Conservation (phyloP, 305 asterid genomes). For the Striga hermonthica region DNA sequence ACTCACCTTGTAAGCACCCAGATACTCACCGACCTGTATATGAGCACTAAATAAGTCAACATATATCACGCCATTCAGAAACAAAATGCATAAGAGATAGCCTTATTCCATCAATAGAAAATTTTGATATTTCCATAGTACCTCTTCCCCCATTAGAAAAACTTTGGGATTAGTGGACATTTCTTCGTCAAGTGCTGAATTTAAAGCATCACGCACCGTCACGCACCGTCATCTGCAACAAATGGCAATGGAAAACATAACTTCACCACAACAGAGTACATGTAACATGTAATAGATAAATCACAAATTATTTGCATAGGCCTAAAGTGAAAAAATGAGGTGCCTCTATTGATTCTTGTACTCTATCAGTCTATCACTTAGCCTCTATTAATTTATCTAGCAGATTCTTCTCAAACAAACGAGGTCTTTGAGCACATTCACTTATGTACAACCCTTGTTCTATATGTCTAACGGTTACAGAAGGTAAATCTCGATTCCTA, state of each 20-base stretch:
- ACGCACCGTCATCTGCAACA: constrained; percentile 79
- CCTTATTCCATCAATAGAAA: neutral
- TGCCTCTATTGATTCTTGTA: neutral
- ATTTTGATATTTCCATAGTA: constrained; percentile 28
- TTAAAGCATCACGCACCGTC: constrained; percentile 90
- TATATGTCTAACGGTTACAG: constrained; percentile 57
- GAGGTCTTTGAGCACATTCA: constrained; percentile 74
- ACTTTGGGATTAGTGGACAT: constrained; percentile 92
- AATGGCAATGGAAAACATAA: constrained; percentile 18
- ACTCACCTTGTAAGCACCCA: constrained; percentile 92
- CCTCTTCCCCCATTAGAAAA: constrained; percentile 96
- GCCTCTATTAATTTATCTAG: constrained; percentile 36
- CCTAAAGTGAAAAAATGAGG: neutral
- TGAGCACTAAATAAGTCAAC: constrained; percentile 26
- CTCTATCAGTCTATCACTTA: neutral
- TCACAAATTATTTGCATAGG: neutral
- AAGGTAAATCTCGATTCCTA: constrained; percentile 56
- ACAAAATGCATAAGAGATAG: neutral
- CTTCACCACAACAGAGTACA: constrained; percentile 23
- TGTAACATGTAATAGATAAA: constrained; percentile 3
- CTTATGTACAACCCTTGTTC: constrained; percentile 58
- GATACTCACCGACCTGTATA: constrained; percentile 88
- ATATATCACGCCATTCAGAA: constrained; percentile 15
- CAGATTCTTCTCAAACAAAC: constrained; percentile 55
- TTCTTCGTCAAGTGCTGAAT: constrained; percentile 93